phyloP scores from a whole-genome alignment of 306 rosid genomes.

The Luffa acutangula region DNA sequence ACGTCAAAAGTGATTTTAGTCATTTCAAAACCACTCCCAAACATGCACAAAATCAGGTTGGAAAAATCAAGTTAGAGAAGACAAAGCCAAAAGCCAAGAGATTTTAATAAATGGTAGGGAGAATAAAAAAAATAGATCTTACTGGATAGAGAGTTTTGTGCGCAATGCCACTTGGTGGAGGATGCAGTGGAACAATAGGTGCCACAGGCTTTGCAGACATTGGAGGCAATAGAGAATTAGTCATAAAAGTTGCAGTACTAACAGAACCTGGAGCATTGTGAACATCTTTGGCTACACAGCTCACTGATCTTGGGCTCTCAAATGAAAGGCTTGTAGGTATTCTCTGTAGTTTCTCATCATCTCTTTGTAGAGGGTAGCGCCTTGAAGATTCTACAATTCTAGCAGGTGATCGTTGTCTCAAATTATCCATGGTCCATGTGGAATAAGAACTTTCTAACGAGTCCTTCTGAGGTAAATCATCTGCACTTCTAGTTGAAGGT shows the following conservation, averaged over 20 bases:
- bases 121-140: constrained; percentile 15
- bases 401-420: constrained; percentile 47
- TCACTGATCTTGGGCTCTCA: constrained; percentile 41
- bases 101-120: constrained; percentile 6
- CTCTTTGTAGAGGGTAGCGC: constrained; percentile 26
- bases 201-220: constrained; percentile 43
- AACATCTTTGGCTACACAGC: constrained; percentile 46
- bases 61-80: background rate
- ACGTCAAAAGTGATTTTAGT: no score
- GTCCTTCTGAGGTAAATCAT: constrained; percentile 50
- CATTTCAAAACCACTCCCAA: no score
- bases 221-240: constrained; percentile 46
- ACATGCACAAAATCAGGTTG: background rate
- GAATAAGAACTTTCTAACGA: constrained; percentile 61
- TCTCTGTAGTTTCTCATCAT: constrained; percentile 25
- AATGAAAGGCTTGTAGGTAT: constrained; percentile 46
- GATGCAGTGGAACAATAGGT: constrained; percentile 45
- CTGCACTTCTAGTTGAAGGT: constrained; percentile 51
- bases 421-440: constrained; percentile 64
- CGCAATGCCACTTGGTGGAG: constrained; percentile 40
- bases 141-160: constrained; percentile 53
- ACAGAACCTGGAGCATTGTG: constrained; percentile 47
- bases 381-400: constrained; percentile 25
- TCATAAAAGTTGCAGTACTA: constrained; percentile 28
- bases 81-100: background rate